Conservation (phyloP, 2,329 filamentous ascomycete species). For the Fusarium chuoi region DNA sequence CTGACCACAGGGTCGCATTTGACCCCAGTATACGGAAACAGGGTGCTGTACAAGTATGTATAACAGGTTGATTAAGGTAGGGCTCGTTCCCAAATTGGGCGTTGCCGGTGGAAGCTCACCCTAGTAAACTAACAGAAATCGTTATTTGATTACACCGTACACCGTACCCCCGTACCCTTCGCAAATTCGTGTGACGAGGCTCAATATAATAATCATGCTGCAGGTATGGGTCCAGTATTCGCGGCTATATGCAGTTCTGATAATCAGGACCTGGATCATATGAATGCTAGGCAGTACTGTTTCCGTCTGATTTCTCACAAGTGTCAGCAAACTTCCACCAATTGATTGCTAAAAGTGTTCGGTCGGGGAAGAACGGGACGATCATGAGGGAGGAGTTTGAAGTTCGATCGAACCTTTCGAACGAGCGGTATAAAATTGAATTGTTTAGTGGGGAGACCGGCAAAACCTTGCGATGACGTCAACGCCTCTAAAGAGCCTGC, state of each 20-base stretch:
- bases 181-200: slow-evolving; percentile 12
- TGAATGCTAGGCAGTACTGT: neutral
- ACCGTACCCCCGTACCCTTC: neutral
- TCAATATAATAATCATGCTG: slow-evolving; percentile 13
- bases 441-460: neutral
- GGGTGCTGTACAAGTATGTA: neutral
- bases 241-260: slow-evolving; percentile 20
- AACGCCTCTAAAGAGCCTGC: slow-evolving; percentile 33
- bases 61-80: slow-evolving; percentile 23
- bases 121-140: neutral
- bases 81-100: slow-evolving; percentile 27
- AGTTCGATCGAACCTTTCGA: neutral
- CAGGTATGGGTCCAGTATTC: slow-evolving; percentile 18
- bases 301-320: neutral
- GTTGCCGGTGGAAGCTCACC: slow-evolving; percentile 7
- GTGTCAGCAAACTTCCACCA: slow-evolving; percentile 29
- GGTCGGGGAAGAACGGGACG: neutral
- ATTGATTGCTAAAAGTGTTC: slow-evolving; percentile 1
- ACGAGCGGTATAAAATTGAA: neutral
- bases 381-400: neutral
- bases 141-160: neutral
- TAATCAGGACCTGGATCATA: slow-evolving; percentile 24
- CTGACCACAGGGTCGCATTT: slow-evolving; percentile 24
- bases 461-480: slow-evolving; percentile 33
- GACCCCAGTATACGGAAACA: slow-evolving; percentile 17